Percentiles rank a stretch among this genome's conserved stretches.
These are phyloP conservation scores for Aspergillus hancockii DNA, from an alignment of 495 filamentous ascomycete genomes.

Conservation along the genomic window DNA sequence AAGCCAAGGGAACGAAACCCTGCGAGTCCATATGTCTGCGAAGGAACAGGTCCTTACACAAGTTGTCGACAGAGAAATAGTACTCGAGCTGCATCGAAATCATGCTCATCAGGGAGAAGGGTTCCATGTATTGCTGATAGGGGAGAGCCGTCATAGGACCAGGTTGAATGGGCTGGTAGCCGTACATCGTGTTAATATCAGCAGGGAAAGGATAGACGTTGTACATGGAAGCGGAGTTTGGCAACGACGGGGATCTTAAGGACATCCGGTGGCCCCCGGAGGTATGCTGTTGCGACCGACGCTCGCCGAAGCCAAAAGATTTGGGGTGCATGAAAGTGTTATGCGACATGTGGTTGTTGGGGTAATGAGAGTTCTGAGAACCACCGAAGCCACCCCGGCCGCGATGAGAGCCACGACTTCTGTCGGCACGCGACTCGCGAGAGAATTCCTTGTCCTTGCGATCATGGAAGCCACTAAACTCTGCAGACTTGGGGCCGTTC, in stretches of 20 bases:
- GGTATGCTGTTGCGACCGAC: slow-evolving; percentile 43
- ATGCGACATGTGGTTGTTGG: slow-evolving; percentile 47
- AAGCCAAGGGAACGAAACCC: slow-evolving; percentile 78
- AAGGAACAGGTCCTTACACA: slow-evolving; percentile 91
- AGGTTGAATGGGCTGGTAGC: slow-evolving; percentile 55
- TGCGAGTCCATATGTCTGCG: slow-evolving; percentile 91
- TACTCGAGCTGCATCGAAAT: slow-evolving; percentile 82
- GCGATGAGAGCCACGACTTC: slow-evolving; percentile 56
- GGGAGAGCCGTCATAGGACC: slow-evolving; percentile 62
- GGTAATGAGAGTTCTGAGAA: slow-evolving; percentile 47
- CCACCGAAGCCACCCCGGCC: slow-evolving; percentile 49
- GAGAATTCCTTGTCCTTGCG: slow-evolving; percentile 38
- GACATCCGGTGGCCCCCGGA: slow-evolving; percentile 42
- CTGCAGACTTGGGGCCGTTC: slow-evolving; percentile 41
- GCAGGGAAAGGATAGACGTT: slow-evolving; percentile 38
- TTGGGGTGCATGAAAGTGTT: slow-evolving; percentile 42
- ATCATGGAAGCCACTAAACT: slow-evolving; percentile 36
- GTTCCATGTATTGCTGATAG: slow-evolving; percentile 61
- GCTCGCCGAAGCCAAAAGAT: slow-evolving; percentile 42
- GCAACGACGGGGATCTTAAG: slow-evolving; percentile 52
- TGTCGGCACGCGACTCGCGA: slow-evolving; percentile 51
- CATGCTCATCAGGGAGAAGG: slow-evolving; percentile 54
- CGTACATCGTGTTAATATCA: slow-evolving; percentile 48
- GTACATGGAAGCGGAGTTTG: slow-evolving; percentile 41
- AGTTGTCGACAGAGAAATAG: slow-evolving; percentile 95